Evolutionary conservation across 768 basidiomycete genomes (phyloP).

Genomic region (Boletus vinaceobasis): DNA sequence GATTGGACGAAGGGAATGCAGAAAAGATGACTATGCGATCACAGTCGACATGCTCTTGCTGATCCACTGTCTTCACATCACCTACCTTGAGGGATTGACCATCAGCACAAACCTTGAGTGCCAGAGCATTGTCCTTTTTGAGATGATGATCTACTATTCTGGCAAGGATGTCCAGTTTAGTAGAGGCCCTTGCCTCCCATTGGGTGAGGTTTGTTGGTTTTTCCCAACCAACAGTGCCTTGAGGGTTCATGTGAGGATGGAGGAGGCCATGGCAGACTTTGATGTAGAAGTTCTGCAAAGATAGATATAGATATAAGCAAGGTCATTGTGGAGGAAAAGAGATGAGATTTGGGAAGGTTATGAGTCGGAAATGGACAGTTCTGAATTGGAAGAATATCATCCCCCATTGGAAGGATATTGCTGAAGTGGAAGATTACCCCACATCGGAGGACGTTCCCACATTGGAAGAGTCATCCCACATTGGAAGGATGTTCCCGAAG

Average conservation of each 20-base stretch:
- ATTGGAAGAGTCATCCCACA: no score
- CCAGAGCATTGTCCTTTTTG: neutral
- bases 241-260: conserved; percentile 1
- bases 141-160: neutral
- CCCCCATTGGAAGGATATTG: no score
- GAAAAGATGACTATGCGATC: neutral
- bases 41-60: neutral
- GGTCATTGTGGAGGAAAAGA: no score
- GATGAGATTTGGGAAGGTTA: no score
- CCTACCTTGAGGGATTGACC: neutral
- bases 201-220: neutral
- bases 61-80: neutral
- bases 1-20: neutral
- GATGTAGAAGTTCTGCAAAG: conserved; percentile 1
- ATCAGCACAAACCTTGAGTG: neutral
- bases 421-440: no score
- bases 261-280: neutral
- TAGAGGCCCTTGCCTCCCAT: neutral
- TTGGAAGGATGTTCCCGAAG: no score
- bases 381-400: no score
- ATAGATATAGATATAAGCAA: no score
- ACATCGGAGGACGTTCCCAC: no score
- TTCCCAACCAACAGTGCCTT: neutral
- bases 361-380: no score
- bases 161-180: neutral